phyloP scores from a whole-genome alignment of 2,329 filamentous ascomycete species.

The Fusarium duplospermum region DNA sequence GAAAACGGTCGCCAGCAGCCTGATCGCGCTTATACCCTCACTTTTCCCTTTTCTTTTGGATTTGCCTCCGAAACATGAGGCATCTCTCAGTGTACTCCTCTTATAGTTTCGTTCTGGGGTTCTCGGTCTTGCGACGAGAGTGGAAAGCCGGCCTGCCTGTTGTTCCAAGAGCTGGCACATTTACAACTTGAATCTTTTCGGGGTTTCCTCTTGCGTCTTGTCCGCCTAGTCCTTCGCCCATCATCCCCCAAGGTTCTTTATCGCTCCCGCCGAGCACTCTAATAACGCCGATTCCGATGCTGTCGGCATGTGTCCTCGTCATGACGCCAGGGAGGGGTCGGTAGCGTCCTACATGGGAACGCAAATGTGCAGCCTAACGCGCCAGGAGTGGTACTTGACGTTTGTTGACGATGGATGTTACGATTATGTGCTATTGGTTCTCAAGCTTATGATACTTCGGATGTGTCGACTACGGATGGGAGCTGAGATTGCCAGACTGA shows the following conservation, averaged over 20 bases:
- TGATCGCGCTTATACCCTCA: constrained; percentile 41
- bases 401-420: constrained; percentile 14
- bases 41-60: constrained; percentile 21
- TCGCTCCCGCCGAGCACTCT: constrained; percentile 11
- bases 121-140: constrained; percentile 8
- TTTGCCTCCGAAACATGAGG: constrained; percentile 8
- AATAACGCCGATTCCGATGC: neutral
- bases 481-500: constrained; percentile 29
- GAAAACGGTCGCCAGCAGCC: constrained; percentile 15
- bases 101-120: constrained; percentile 16
- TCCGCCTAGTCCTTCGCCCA: constrained; percentile 3
- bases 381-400: neutral
- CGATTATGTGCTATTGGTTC: constrained; percentile 6
- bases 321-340: neutral
- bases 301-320: neutral
- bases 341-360: neutral
- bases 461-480: constrained; percentile 8
- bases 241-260: constrained; percentile 8
- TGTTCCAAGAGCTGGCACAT: neutral
- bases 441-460: constrained; percentile 14
- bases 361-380: neutral
- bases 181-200: constrained; percentile 4
- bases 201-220: constrained; percentile 6
- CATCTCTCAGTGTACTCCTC: constrained; percentile 19
- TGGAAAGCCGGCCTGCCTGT: neutral